Percentiles rank a stretch among this genome's conserved stretches.
These are phyloP conservation scores for Tricharina praecox DNA, from an alignment of 495 filamentous ascomycete genomes.

Conservation along the genomic window DNA sequence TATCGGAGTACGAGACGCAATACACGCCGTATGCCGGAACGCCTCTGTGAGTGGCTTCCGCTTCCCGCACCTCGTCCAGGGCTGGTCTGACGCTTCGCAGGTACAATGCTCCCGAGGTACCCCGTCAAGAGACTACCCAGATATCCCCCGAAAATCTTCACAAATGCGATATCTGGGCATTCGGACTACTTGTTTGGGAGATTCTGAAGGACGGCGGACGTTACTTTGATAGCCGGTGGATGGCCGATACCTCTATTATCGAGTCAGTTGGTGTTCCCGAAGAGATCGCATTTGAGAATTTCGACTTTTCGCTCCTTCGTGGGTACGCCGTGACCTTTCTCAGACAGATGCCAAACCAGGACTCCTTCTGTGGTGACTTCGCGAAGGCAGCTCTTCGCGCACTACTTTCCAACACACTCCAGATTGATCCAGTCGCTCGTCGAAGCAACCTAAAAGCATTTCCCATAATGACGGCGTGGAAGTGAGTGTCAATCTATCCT, in stretches of 20 bases:
- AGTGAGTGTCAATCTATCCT: background rate
- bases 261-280: no score
- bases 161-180: constrained; percentile 5
- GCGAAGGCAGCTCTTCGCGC: background rate
- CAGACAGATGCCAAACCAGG: background rate
- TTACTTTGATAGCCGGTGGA: background rate
- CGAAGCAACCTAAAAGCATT: background rate
- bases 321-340: background rate
- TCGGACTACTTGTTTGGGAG: constrained; percentile 3
- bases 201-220: background rate
- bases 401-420: background rate
- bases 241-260: no score
- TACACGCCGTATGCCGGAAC: background rate
- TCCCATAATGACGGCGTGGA: background rate
- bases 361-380: background rate
- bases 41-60: background rate
- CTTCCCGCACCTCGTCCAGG: background rate
- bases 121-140: constrained; percentile 15
- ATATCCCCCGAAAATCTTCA: constrained; percentile 12
- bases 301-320: background rate
- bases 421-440: background rate
- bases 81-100: constrained; percentile 8
- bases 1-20: constrained; percentile 10
- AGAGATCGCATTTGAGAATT: background rate
- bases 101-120: constrained; percentile 27